Conservation (phyloP, 225 moss, liverwort and hornwort genomes). For the Pseudoscleropodium purum region DNA sequence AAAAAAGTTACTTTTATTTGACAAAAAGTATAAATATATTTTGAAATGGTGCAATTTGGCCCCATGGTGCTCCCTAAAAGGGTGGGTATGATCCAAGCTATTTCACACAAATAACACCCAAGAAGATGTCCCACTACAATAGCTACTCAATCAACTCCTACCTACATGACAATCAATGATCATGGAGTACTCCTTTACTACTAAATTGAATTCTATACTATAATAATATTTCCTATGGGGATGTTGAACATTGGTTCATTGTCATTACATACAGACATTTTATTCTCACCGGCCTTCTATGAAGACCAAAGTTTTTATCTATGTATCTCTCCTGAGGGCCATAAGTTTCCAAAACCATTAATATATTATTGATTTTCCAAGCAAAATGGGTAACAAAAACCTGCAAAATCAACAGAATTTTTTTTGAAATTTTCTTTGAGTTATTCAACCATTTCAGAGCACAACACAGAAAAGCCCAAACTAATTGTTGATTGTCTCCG, state of each 20-base stretch:
- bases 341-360: not conserved
- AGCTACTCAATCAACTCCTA: not conserved
- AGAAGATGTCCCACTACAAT: not conserved
- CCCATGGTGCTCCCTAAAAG: too few species aligned
- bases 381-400: too few species aligned
- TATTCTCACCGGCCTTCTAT: too few species aligned
- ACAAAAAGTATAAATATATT: too few species aligned
- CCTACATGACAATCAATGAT: not conserved
- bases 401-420: not conserved
- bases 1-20: too few species aligned
- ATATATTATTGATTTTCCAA: not conserved
- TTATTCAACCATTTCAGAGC: not conserved
- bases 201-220: not conserved
- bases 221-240: too few species aligned
- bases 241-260: too few species aligned
- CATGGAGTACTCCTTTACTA: not conserved
- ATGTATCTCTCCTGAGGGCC: too few species aligned
- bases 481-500: not conserved
- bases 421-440: not conserved
- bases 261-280: too few species aligned
- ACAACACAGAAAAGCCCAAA: too few species aligned
- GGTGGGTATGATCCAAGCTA: not conserved
- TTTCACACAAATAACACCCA: not conserved
- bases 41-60: too few species aligned
- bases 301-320: too few species aligned